Evolutionary conservation across 805 yeast genomes (phyloP).

Genomic region (Wickerhamiella kurtzmanii): DNA sequence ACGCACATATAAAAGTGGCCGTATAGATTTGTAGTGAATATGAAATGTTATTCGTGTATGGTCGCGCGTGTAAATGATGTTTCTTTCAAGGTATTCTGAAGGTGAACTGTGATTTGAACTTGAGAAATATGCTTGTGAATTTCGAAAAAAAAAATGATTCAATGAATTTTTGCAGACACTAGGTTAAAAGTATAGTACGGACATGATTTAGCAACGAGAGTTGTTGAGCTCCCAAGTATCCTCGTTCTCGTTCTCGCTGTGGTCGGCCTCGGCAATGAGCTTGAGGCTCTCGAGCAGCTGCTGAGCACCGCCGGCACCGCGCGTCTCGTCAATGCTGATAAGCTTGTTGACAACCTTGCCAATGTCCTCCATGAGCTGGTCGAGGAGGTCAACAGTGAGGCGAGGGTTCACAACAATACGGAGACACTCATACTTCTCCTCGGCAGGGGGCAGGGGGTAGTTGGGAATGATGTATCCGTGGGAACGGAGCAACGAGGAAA

Average conservation of each 20-base stretch:
- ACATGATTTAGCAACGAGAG: conserved; percentile 12
- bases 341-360: conserved; percentile 40
- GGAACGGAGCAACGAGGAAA: conserved; percentile 59
- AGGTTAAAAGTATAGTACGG: too few relatives aligned
- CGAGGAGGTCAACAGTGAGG: conserved; percentile 48
- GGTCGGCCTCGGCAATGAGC: conserved; percentile 17
- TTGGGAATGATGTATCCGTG: conserved; percentile 84
- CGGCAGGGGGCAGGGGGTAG: conserved; percentile 60
- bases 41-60: too few relatives aligned
- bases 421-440: conserved; percentile 51
- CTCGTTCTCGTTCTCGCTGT: conserved; percentile 22
- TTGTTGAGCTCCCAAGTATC: conserved; percentile 15
- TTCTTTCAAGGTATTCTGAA: too few relatives aligned
- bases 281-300: conserved; percentile 14
- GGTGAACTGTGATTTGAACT: too few relatives aligned
- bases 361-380: conserved; percentile 50
- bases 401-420: conserved; percentile 73
- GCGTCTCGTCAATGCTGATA: conserved; percentile 32
- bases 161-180: too few relatives aligned
- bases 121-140: too few relatives aligned
- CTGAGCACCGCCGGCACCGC: conserved; percentile 3
- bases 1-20: too few relatives aligned
- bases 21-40: too few relatives aligned
- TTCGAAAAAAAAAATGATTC: too few relatives aligned
- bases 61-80: too few relatives aligned